Conservation (phyloP, 139 green algal species). For the Micromonas pusilla region DNA sequence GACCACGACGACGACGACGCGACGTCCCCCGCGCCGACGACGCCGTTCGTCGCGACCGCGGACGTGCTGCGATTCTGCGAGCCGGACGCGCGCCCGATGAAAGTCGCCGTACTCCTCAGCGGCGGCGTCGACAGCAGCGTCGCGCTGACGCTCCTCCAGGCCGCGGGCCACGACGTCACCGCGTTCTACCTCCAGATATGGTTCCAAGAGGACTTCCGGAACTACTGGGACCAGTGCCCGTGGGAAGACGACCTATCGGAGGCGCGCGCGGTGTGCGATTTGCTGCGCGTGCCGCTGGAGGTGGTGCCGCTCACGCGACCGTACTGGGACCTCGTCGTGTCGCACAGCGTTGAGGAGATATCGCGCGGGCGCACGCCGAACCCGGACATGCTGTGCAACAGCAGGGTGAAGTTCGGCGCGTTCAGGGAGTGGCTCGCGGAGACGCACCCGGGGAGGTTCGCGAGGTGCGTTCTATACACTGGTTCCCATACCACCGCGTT, state of each 20-base stretch:
- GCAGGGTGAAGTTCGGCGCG: constrained; percentile 80
- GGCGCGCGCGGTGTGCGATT: constrained; percentile 61
- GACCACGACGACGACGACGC: background rate
- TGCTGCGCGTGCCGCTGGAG: constrained; percentile 57
- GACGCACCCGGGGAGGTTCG: constrained; percentile 1
- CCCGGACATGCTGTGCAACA: constrained; percentile 97
- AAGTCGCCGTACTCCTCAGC: constrained; percentile 50
- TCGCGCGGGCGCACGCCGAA: constrained; percentile 86
- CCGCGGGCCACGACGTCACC: constrained; percentile 67
- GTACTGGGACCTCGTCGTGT: constrained; percentile 33
- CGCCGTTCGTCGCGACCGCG: too few relatives aligned
- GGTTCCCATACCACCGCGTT: too few relatives aligned
- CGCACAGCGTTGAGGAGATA: constrained; percentile 74
- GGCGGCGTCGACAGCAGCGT: constrained; percentile 95
- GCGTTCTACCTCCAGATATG: constrained; percentile 91
- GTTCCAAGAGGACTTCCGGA: constrained; percentile 89
- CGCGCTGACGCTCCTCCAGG: constrained; percentile 67
- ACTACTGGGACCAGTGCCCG: constrained; percentile 84
- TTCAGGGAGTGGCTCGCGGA: constrained; percentile 76
- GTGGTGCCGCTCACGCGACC: constrained; percentile 60
- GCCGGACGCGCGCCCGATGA: background rate
- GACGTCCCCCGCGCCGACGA: too few relatives aligned
- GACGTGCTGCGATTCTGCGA: constrained; percentile 11
- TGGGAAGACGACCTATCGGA: constrained; percentile 95
- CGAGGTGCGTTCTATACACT: too few relatives aligned